phyloP scores from a whole-genome alignment of 2,329 filamentous ascomycete genomes.

The Fusarium subglutinans region DNA sequence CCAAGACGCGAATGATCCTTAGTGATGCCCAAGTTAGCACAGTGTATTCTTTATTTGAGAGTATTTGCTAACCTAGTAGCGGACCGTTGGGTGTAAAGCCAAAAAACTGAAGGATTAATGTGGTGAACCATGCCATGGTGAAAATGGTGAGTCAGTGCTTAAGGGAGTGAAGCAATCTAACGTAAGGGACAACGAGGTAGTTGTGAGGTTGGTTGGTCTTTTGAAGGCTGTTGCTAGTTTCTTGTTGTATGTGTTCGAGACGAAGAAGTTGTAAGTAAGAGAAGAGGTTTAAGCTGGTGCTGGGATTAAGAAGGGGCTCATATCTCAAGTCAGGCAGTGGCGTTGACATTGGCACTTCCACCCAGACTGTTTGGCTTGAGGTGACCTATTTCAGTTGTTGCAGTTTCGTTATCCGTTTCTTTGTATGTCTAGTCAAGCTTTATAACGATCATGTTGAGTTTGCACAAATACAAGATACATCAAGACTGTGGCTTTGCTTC shows the following conservation, averaged over 20 bases:
- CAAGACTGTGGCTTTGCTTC: neutral
- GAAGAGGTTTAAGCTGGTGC: neutral
- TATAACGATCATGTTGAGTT: neutral
- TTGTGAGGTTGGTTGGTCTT: neutral
- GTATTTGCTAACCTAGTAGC: neutral
- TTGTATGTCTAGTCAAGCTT: neutral
- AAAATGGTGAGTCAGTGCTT: neutral
- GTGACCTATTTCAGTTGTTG: neutral
- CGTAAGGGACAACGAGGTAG: neutral
- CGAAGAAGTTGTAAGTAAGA: neutral
- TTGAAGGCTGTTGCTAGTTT: neutral
- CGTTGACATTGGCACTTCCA: neutral
- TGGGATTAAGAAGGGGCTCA: neutral
- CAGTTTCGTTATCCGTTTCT: rapidly evolving
- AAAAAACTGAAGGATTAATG: neutral
- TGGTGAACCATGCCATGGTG: neutral
- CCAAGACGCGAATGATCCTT: neutral
- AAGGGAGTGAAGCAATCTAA: neutral
- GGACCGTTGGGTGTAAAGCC: neutral
- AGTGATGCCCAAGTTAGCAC: neutral
- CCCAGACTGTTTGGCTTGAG: neutral
- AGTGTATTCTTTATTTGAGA: neutral
- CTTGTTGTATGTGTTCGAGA: neutral
- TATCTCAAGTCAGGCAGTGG: neutral
- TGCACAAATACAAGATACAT: neutral